Evolutionary conservation across 768 basidiomycete genomes (phyloP).

Genomic region (Rhizopogon vinicolor): DNA sequence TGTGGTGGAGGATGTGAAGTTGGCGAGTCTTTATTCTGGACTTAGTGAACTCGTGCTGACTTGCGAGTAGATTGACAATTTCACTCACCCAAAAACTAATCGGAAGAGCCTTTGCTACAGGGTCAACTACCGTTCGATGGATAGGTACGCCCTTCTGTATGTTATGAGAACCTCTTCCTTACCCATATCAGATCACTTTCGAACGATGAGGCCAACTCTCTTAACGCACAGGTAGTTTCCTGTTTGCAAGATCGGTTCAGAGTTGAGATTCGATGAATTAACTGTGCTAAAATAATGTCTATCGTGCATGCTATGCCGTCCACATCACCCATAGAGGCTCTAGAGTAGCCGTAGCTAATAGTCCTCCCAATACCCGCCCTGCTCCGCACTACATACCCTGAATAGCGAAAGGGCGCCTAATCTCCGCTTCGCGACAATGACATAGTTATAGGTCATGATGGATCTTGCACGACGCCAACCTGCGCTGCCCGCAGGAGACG

Average conservation of each 20-base stretch:
- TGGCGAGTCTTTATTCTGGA: conserved; percentile 42
- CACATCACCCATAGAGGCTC: conserved; percentile 25
- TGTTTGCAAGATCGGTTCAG: conserved; percentile 57
- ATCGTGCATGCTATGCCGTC: conserved; percentile 17
- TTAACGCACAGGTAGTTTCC: conserved; percentile 61
- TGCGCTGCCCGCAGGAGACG: conserved; percentile 91
- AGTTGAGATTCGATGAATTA: conserved; percentile 84
- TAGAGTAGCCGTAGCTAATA: conserved; percentile 12
- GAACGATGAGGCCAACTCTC: conserved; percentile 83
- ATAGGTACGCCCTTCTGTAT: conserved; percentile 49
- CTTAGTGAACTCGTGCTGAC: conserved; percentile 2
- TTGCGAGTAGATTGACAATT: conserved; percentile 76
- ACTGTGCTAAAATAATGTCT: conserved; percentile 32
- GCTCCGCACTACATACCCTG: background rate
- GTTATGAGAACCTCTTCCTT: conserved; percentile 1
- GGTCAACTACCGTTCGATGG: conserved; percentile 95
- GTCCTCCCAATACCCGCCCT: conserved; percentile 6
- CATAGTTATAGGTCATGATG: conserved; percentile 23
- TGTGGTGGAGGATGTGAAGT: conserved; percentile 83
- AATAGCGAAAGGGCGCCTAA: background rate
- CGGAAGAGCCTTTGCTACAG: conserved; percentile 82
- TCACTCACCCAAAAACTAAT: conserved; percentile 83
- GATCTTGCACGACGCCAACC: conserved; percentile 89
- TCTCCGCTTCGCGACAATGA: background rate
- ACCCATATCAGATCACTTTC: conserved; percentile 61